phyloP scores from a whole-genome alignment of 768 basidiomycete species.

The Boletus bicolor region DNA sequence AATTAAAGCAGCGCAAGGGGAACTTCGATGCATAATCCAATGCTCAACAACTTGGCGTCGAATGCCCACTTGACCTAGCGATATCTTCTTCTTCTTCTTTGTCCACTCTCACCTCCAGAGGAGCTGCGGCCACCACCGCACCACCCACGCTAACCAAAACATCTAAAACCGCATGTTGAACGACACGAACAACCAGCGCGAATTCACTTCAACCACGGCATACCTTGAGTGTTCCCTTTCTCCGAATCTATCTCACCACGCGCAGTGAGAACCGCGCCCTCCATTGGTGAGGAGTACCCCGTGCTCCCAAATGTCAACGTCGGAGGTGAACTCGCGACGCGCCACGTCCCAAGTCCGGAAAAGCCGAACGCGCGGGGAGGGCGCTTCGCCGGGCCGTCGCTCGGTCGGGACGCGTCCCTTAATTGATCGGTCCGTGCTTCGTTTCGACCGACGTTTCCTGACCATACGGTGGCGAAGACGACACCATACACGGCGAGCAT shows the following conservation, averaged over 20 bases:
- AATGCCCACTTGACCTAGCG: not conserved
- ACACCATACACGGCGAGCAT: conserved; percentile 33
- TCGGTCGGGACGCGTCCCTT: not conserved
- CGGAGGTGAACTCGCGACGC: conserved; percentile 6
- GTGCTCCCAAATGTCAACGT: conserved; percentile 7
- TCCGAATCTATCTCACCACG: not conserved
- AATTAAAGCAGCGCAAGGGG: not conserved
- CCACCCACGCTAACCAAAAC: not conserved
- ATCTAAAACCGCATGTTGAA: not conserved
- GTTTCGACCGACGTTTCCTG: conserved; percentile 9
- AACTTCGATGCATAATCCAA: too few relatives aligned
- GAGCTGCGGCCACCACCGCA: not conserved
- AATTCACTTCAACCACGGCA: not conserved
- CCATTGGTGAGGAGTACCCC: not conserved
- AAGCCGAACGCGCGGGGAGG: not conserved
- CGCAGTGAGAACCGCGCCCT: not conserved
- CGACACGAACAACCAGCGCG: not conserved
- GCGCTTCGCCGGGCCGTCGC: not conserved
- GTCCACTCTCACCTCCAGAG: not conserved
- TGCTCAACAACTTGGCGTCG: not conserved
- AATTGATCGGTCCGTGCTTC: not conserved
- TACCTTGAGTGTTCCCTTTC: conserved; percentile 1
- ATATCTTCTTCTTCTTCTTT: not conserved
- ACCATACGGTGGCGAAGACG: conserved; percentile 34
- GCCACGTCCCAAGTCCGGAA: conserved; percentile 22